Conservation (phyloP, 129 eudicot species). For the Flaveria robusta region DNA sequence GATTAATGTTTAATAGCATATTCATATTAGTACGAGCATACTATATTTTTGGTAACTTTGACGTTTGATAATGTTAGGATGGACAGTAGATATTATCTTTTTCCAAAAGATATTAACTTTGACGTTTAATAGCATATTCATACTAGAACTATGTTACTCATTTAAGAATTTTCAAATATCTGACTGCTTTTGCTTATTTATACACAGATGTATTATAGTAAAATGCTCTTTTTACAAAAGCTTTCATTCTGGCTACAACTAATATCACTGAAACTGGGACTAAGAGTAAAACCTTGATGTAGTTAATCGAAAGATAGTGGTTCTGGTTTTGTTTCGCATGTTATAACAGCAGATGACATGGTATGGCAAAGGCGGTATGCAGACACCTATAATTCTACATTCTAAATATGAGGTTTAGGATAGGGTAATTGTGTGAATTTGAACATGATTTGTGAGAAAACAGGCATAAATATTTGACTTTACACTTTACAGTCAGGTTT, state of each 20-base stretch:
- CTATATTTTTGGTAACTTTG: neutral
- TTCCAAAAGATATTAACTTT: no score
- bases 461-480: neutral
- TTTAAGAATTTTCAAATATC: neutral
- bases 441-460: neutral
- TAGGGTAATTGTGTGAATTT: neutral
- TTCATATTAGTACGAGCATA: neutral
- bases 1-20: neutral
- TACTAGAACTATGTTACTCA: neutral
- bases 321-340: neutral
- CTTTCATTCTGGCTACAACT: neutral
- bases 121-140: no score
- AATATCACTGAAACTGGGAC: constrained; percentile 11
- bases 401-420: constrained; percentile 1
- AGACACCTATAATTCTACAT: neutral
- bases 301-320: neutral
- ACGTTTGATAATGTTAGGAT: constrained; percentile 1
- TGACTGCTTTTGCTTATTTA: neutral
- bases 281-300: constrained; percentile 1
- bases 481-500: constrained; percentile 3
- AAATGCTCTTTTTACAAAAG: neutral
- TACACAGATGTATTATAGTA: neutral
- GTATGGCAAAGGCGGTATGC: neutral
- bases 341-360: neutral
- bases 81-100: neutral